Conservation (phyloP, 1,284 basidiomycete genomes). For the Cryptococcus sp. region DNA sequence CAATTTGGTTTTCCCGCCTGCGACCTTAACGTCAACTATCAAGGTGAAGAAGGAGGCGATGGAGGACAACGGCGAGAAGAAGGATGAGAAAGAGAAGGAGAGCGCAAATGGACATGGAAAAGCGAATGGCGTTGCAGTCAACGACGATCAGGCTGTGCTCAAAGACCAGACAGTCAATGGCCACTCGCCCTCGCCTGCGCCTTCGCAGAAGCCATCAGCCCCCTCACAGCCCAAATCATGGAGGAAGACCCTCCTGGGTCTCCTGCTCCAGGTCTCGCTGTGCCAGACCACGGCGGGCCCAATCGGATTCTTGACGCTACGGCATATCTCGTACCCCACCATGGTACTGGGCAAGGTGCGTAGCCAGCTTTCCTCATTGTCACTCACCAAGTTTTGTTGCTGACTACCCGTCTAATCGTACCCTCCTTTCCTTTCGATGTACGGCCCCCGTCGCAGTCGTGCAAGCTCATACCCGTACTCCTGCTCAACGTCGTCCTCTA, state of each 20-base stretch:
- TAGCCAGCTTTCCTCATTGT: background rate
- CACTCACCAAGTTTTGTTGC: no score
- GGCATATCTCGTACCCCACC: constrained; percentile 96
- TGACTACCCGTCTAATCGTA: no score
- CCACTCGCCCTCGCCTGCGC: no score
- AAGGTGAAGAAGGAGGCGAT: background rate
- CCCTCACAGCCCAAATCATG: constrained; percentile 10
- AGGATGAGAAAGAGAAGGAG: constrained; percentile 1
- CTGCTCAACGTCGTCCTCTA: constrained; percentile 65
- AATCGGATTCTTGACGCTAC: constrained; percentile 90
- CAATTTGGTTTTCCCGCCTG: constrained; percentile 17
- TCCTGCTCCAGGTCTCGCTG: constrained; percentile 77
- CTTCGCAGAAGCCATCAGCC: no score
- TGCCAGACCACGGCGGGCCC: constrained; percentile 91
- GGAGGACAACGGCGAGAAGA: background rate
- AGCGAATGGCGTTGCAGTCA: background rate
- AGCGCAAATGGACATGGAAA: constrained; percentile 4
- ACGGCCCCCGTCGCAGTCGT: constrained; percentile 71
- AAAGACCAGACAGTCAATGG: no score
- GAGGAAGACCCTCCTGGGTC: constrained; percentile 48
- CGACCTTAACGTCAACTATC: background rate
- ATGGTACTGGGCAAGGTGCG: constrained; percentile 89
- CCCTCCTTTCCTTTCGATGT: no score
- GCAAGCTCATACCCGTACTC: constrained; percentile 73
- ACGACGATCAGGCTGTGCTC: background rate